Conservation (phyloP, 2,329 filamentous ascomycete genomes). For the Monosporascus ibericus region DNA sequence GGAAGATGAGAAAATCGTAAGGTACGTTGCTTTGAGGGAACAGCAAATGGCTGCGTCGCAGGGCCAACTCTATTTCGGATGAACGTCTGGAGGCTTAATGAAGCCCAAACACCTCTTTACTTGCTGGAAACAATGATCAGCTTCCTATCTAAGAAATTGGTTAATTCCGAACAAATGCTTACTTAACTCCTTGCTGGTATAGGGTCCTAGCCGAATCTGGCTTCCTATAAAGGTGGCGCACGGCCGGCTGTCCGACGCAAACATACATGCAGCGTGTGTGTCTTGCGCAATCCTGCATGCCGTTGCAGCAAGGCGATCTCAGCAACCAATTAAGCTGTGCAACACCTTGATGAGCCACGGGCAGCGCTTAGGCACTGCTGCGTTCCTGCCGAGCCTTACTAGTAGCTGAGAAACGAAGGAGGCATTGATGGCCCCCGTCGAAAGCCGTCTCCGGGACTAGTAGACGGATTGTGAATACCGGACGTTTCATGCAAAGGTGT, state of each 20-base stretch:
- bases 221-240: conserved; percentile 42
- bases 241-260: conserved; percentile 3
- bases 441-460: background rate
- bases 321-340: background rate
- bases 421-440: background rate
- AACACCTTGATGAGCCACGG: background rate
- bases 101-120: background rate
- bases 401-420: background rate
- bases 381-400: no score
- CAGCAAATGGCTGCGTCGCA: conserved; percentile 19
- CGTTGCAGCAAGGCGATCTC: background rate
- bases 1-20: conserved; percentile 99
- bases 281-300: conserved; percentile 2
- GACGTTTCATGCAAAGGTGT: background rate
- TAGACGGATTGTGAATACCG: background rate
- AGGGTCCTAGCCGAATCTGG: conserved; percentile 57
- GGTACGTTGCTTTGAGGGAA: conserved; percentile 53
- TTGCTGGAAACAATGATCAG: conserved; percentile 6
- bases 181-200: conserved; percentile 21
- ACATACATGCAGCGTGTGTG: conserved; percentile 1
- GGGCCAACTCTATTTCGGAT: conserved; percentile 15
- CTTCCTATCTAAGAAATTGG: conserved; percentile 4
- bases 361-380: background rate
- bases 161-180: conserved; percentile 9
- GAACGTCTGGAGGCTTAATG: background rate